Conservation (phyloP, 352 stramenopile genomes). For the Elongisporangium undulatum region DNA sequence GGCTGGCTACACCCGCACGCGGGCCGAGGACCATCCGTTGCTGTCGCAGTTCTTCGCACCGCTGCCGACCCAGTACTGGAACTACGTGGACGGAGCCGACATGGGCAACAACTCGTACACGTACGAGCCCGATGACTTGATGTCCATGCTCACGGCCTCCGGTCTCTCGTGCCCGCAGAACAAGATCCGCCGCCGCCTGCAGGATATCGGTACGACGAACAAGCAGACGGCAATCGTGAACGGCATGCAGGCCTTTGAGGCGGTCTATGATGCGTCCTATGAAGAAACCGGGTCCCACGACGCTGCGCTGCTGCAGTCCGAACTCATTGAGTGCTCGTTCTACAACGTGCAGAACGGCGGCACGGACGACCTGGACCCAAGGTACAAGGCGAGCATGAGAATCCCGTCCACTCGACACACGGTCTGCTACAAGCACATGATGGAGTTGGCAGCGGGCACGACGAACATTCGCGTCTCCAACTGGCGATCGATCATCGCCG, state of each 20-base stretch:
- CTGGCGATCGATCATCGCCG: not conserved
- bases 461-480: not conserved
- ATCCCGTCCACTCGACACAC: not conserved
- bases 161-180: not conserved
- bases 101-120: constrained; percentile 54
- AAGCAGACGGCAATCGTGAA: not conserved
- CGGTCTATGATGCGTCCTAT: not conserved
- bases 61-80: constrained; percentile 58
- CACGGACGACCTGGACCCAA: not conserved
- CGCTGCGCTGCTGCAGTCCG: not conserved
- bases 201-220: not conserved
- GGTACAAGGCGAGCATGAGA: not conserved
- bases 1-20: constrained; percentile 13
- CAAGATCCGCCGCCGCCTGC: not conserved
- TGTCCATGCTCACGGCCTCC: not conserved
- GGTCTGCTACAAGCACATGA: not conserved
- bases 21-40: constrained; percentile 34
- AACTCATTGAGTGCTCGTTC: not conserved
- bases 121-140: constrained; percentile 38
- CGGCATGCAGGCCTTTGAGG: not conserved
- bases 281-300: not conserved
- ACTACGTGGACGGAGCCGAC: constrained; percentile 42
- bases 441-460: not conserved
- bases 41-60: constrained; percentile 44
- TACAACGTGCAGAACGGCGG: not conserved